A percentile compares a stretch with the other conserved stretches of the same genome.
Evolutionary conservation across 2,329 filamentous ascomycete species (phyloP).

Genomic region (Neopestalotiopsis sp.): DNA sequence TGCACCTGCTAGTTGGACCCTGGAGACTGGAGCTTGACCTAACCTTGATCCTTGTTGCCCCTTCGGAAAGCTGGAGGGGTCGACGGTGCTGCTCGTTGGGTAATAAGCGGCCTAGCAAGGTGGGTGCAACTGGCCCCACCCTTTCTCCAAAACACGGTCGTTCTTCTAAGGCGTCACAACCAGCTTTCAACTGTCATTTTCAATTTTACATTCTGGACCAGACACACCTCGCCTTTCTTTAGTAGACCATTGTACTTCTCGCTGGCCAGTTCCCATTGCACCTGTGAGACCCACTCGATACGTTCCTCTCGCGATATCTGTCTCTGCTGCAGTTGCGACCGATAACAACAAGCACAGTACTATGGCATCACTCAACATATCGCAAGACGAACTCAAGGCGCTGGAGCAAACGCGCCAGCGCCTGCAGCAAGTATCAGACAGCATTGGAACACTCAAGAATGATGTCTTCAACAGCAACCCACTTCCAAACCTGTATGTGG

Average conservation of each 20-base stretch:
- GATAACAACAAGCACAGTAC: slow-evolving; percentile 25
- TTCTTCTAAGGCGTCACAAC: too few species aligned
- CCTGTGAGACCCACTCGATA: too few species aligned
- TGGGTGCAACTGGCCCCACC: too few species aligned
- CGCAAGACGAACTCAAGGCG: slow-evolving; percentile 66
- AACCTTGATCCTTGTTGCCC: not conserved
- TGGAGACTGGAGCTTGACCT: not conserved
- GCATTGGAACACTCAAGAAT: slow-evolving; percentile 65
- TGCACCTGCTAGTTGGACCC: too few species aligned
- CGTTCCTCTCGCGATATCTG: not conserved
- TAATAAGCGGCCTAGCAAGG: too few species aligned
- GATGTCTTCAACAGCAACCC: slow-evolving; percentile 67
- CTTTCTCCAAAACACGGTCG: too few species aligned
- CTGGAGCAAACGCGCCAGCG: slow-evolving; percentile 74
- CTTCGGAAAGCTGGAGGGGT: not conserved
- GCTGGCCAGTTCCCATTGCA: too few species aligned
- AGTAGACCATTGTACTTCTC: too few species aligned
- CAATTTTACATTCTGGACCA: too few species aligned
- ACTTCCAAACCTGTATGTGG: slow-evolving; percentile 69
- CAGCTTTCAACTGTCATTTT: too few species aligned
- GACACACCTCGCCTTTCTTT: too few species aligned
- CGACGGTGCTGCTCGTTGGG: not conserved
- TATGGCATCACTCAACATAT: slow-evolving; percentile 52
- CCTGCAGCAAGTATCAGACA: slow-evolving; percentile 71
- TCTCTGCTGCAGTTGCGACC: not conserved